Evolutionary conservation across 805 yeast species (phyloP).

Genomic region (Groenewaldozyma tartarivorans): DNA sequence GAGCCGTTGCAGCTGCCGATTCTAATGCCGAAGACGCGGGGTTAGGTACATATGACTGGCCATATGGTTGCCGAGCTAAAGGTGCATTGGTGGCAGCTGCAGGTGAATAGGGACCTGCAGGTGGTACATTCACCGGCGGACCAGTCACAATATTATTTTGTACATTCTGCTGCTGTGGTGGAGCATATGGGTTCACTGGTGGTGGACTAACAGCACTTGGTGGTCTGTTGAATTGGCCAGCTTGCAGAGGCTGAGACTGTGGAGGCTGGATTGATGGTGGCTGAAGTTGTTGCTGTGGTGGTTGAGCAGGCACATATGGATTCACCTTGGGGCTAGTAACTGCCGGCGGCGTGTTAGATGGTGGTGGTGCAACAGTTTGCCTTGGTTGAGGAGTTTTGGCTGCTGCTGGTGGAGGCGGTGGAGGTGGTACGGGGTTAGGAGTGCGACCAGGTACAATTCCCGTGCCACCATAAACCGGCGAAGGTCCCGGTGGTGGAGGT

Average conservation of each 20-base stretch:
- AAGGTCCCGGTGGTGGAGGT: constrained; percentile 21
- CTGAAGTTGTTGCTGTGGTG: not conserved
- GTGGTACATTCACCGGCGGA: too few species aligned
- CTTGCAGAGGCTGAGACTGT: not conserved
- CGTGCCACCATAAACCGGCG: not conserved
- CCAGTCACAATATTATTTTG: not conserved
- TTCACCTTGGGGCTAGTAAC: constrained; percentile 17
- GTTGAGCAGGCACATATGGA: constrained; percentile 18
- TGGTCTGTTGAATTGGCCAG: constrained; percentile 11
- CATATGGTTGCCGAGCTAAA: constrained; percentile 13
- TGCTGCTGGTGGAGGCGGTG: constrained; percentile 6
- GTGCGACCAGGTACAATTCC: constrained; percentile 1
- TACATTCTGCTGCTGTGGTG: constrained; percentile 5
- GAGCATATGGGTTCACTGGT: constrained; percentile 19
- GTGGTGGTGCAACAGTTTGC: constrained; percentile 4
- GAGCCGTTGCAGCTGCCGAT: constrained; percentile 14
- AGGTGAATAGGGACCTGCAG: constrained; percentile 16
- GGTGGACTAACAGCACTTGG: constrained; percentile 13
- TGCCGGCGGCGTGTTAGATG: constrained; percentile 18
- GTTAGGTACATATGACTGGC: constrained; percentile 8
- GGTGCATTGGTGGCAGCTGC: constrained; percentile 8
- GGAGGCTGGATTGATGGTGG: not conserved
- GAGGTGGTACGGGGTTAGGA: constrained; percentile 6
- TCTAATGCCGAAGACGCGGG: constrained; percentile 13
- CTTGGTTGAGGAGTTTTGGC: not conserved